A percentile compares a stretch with the other conserved stretches of the same genome.
Conservation (phyloP, 1,139 yeast genomes). For the Ogataea hybrid region DNA sequence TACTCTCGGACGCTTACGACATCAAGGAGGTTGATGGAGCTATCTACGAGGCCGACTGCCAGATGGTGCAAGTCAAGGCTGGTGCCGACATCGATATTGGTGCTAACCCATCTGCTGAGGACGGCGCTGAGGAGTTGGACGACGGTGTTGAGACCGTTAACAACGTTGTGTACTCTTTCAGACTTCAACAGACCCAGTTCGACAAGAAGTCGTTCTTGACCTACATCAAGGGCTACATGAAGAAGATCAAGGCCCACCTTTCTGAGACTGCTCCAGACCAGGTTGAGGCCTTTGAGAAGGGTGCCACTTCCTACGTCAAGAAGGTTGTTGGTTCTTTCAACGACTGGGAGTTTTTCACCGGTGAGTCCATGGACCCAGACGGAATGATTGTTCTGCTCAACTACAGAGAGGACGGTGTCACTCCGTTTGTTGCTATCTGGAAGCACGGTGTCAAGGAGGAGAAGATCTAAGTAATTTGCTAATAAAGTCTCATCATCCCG, state of each 20-base stretch:
- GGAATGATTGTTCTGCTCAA: slow-evolving; percentile 96
- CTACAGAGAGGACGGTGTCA: slow-evolving; percentile 99
- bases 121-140: slow-evolving; percentile 79
- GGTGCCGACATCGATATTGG: slow-evolving; percentile 96
- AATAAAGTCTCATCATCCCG: slow-evolving; percentile 2
- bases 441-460: slow-evolving; percentile 92
- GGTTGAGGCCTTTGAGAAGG: slow-evolving; percentile 89
- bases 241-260: slow-evolving; percentile 84
- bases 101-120: slow-evolving; percentile 99
- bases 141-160: slow-evolving; percentile 87
- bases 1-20: slow-evolving; percentile 97
- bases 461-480: slow-evolving; percentile 63
- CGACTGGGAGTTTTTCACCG: slow-evolving; percentile 99
- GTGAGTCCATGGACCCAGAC: slow-evolving; percentile 99
- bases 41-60: slow-evolving; percentile 96
- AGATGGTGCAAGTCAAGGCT: slow-evolving; percentile 77
- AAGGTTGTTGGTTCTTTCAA: slow-evolving; percentile 91
- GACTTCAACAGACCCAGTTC: slow-evolving; percentile 91
- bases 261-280: slow-evolving; percentile 86
- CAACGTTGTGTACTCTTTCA: slow-evolving; percentile 98
- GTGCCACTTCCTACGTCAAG: slow-evolving; percentile 94
- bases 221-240: slow-evolving; percentile 99
- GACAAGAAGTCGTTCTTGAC: slow-evolving; percentile 97
- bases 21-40: slow-evolving; percentile 80
- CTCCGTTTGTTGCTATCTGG: slow-evolving; percentile 98